A percentile compares a stretch with the other conserved stretches of the same genome.
Evolutionary conservation across 2,329 filamentous ascomycete species (phyloP).

Genomic region (Ilyonectria mors-panacis): DNA sequence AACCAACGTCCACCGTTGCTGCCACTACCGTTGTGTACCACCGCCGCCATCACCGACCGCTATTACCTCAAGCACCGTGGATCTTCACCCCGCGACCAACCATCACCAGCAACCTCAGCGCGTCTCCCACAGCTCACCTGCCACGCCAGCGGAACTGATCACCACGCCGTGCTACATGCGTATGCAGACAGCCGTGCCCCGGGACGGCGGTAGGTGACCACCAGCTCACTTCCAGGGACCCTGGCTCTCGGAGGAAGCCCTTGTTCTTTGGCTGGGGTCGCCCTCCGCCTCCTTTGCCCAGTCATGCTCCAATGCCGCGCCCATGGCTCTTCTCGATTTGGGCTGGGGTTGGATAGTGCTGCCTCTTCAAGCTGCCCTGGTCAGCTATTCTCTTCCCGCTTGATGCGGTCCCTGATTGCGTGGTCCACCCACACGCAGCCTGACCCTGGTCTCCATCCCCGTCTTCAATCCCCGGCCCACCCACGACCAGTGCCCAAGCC

Average conservation of each 20-base stretch:
- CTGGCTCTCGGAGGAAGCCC: background rate
- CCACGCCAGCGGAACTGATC: no score
- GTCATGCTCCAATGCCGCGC: background rate
- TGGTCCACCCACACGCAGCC: conserved; percentile 9
- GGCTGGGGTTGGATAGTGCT: background rate
- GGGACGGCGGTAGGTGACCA: background rate
- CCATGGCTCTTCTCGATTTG: background rate
- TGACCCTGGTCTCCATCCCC: background rate
- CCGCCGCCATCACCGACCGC: conserved; percentile 1
- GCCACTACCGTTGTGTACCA: conserved; percentile 4
- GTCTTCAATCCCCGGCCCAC: background rate
- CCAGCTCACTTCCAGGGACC: background rate
- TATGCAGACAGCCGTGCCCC: background rate
- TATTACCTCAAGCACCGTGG: conserved; percentile 5
- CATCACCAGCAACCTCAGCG: background rate
- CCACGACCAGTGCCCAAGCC: background rate
- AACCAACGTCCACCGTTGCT: conserved; percentile 13
- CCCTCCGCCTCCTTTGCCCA: background rate
- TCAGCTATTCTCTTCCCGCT: conserved; percentile 6
- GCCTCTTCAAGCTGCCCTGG: background rate
- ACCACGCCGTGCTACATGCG: no score
- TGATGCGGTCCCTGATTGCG: conserved; percentile 12
- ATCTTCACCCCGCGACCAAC: background rate
- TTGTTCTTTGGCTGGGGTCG: background rate
- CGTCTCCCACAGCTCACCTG: background rate